phyloP scores from a whole-genome alignment of 108 stramenopile species.

The Pseudonitzschia multiseries region DNA sequence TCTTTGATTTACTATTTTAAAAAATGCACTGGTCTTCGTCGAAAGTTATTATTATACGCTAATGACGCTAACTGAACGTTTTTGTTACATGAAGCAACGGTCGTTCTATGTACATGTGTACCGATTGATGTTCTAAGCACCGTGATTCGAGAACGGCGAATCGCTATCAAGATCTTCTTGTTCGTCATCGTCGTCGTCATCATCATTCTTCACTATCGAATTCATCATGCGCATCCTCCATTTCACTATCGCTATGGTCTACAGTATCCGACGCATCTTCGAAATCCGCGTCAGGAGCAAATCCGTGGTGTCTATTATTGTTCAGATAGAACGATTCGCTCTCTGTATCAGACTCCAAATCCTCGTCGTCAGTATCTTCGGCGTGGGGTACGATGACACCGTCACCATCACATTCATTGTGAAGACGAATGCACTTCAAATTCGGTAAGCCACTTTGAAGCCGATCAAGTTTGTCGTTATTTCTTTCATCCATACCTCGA shows the following conservation, averaged over 20 bases:
- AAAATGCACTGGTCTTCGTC: too few relatives aligned
- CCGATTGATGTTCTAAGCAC: constrained; percentile 2
- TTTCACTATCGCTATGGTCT: constrained; percentile 15
- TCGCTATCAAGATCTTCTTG: constrained; percentile 1
- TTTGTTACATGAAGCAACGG: too few relatives aligned
- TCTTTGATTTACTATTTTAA: too few relatives aligned
- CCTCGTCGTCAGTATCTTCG: constrained; percentile 27
- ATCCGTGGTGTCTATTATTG: not conserved
- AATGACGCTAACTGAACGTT: too few relatives aligned
- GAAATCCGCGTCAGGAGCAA: not conserved
- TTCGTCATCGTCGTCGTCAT: not conserved
- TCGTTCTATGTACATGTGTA: too few relatives aligned
- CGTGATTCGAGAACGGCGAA: constrained; percentile 29
- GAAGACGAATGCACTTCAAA: constrained; percentile 70
- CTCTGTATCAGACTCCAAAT: constrained; percentile 14
- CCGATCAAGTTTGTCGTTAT: constrained; percentile 34
- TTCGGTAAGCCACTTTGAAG: constrained; percentile 69
- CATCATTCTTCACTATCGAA: not conserved
- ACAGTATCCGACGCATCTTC: not conserved
- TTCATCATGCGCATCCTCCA: constrained; percentile 24
- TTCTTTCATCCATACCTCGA: constrained; percentile 51
- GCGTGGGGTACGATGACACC: constrained; percentile 35
- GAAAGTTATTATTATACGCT: too few relatives aligned
- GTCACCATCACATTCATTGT: constrained; percentile 58
- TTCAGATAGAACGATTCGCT: not conserved